phyloP scores from a whole-genome alignment of 768 basidiomycete genomes.

The Trametes cubensis region DNA sequence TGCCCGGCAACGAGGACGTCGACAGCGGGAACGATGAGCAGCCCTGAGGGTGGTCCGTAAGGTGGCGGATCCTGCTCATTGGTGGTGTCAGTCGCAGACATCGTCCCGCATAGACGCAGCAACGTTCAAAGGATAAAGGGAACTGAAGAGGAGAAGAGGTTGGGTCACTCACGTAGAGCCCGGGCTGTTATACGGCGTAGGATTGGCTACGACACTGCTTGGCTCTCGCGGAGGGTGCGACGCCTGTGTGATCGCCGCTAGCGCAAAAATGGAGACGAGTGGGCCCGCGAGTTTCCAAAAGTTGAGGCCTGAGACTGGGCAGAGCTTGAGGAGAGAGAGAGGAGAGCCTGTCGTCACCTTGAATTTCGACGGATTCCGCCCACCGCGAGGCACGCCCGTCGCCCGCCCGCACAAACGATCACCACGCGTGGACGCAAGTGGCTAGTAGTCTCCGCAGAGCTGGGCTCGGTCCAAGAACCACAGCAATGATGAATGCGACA shows the following conservation, averaged over 20 bases:
- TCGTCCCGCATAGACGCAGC: not conserved
- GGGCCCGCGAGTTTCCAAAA: not conserved
- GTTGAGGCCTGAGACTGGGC: no score
- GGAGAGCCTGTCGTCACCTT: not conserved
- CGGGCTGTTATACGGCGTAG: conserved; percentile 1
- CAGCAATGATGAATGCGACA: not conserved
- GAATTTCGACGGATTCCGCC: not conserved
- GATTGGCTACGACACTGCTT: not conserved
- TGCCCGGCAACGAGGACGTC: not conserved
- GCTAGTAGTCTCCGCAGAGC: not conserved
- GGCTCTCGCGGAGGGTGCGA: not conserved
- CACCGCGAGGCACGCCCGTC: not conserved
- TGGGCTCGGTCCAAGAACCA: not conserved
- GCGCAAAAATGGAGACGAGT: not conserved
- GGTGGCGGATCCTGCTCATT: conserved; percentile 16
- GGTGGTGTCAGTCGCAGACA: not conserved
- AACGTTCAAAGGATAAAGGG: no score
- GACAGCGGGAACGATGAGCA: conserved; percentile 11
- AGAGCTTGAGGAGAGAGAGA: not conserved
- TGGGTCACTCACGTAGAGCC: not conserved
- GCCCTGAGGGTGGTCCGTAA: conserved; percentile 11
- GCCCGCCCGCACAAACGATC: not conserved
- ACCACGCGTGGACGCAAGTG: not conserved
- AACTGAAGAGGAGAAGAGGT: no score
- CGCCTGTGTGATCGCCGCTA: conserved; percentile 12